Evolutionary conservation across 495 filamentous ascomycete species (phyloP).

Genomic region (Thozetella sp.): DNA sequence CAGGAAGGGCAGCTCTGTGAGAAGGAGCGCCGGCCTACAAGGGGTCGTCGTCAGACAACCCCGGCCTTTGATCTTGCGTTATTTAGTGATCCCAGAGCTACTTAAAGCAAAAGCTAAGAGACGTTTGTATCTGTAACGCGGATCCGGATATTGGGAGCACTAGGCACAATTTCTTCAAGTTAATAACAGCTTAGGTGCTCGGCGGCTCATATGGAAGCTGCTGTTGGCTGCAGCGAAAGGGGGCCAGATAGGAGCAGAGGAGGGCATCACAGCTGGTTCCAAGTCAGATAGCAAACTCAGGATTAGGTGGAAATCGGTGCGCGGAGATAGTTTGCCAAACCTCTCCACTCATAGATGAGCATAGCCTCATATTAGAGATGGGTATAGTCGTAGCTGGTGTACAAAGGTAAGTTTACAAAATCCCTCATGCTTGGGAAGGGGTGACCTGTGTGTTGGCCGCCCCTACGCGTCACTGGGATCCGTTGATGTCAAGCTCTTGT

Average conservation of each 20-base stretch:
- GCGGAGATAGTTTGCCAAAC: too few relatives aligned
- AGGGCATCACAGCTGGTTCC: too few relatives aligned
- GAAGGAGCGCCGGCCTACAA: slow-evolving; percentile 40
- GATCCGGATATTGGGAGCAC: slow-evolving; percentile 5
- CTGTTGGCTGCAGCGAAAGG: too few relatives aligned
- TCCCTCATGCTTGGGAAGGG: neutral
- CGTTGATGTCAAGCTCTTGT: slow-evolving; percentile 52
- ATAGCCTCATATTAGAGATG: slow-evolving; percentile 27
- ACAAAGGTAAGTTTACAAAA: slow-evolving; percentile 25
- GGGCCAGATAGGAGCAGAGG: too few relatives aligned
- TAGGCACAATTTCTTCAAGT: too few relatives aligned
- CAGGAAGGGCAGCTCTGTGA: slow-evolving; percentile 51
- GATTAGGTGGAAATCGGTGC: too few relatives aligned
- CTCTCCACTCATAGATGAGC: neutral
- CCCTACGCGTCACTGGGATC: slow-evolving; percentile 20
- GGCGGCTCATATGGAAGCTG: too few relatives aligned
- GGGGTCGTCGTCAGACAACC: slow-evolving; percentile 20
- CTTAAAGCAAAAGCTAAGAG: slow-evolving; percentile 37
- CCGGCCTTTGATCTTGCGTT: slow-evolving; percentile 44
- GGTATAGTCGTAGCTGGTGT: slow-evolving; percentile 45
- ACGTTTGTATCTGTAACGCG: slow-evolving; percentile 55
- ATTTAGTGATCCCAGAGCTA: slow-evolving; percentile 50
- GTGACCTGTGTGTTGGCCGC: neutral
- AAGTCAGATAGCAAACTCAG: too few relatives aligned
- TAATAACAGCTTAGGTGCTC: too few relatives aligned